Conservation (phyloP, 148 eudicot species). For the Rheum nobile region DNA sequence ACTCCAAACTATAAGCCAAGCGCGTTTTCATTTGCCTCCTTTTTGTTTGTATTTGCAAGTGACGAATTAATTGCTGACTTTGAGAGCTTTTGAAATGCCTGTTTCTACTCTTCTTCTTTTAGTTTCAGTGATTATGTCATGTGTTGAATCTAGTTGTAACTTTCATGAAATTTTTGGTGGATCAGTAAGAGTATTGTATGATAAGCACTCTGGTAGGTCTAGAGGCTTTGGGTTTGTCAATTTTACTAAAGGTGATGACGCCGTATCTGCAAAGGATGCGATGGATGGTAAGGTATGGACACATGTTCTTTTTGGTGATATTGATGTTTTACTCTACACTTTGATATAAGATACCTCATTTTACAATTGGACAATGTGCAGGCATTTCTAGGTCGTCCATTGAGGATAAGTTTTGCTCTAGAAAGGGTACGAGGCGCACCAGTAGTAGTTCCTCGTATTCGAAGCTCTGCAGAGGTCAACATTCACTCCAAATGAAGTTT, state of each 20-base stretch:
- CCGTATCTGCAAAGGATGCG: constrained; percentile 56
- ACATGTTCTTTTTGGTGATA: background rate
- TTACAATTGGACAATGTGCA: constrained; percentile 8
- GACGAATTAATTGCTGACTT: background rate
- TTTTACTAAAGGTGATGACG: constrained; percentile 53
- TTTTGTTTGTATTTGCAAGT: background rate
- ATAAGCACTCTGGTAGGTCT: constrained; percentile 66
- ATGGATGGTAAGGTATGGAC: constrained; percentile 76
- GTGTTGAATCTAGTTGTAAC: background rate
- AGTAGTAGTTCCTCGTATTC: constrained; percentile 60
- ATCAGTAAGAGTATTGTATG: constrained; percentile 70
- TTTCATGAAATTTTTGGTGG: constrained; percentile 8
- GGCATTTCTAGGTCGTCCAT: constrained; percentile 68
- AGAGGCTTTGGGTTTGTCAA: constrained; percentile 88
- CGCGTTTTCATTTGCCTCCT: background rate
- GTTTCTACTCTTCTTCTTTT: background rate
- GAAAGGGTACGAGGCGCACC: constrained; percentile 63
- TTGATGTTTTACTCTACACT: background rate
- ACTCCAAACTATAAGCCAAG: background rate
- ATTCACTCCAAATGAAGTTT: background rate
- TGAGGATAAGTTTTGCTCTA: constrained; percentile 64
- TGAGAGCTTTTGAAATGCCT: background rate
- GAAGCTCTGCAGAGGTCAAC: constrained; percentile 18
- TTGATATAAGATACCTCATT: background rate
- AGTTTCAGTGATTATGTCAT: background rate